These are phyloP conservation scores for Rhododendron ferrugineum DNA, from an alignment of 148 eudicot genomes.

Conservation along the genomic window DNA sequence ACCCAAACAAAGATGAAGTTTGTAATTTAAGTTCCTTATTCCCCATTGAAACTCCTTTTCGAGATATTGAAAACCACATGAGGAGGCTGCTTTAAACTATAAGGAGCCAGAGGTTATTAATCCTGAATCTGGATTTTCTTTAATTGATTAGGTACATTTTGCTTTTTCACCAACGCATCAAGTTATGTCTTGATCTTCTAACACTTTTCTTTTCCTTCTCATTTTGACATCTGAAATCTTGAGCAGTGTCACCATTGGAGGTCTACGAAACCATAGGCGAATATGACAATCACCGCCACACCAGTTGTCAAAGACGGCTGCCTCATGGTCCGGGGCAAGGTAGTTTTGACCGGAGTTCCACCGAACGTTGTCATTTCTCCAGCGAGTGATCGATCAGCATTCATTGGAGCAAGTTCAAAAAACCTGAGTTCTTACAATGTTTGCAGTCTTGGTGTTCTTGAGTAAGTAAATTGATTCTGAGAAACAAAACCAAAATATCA, in stretches of 20 bases:
- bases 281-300: neutral
- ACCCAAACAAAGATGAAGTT: neutral
- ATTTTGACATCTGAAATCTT: neutral
- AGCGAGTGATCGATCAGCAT: neutral
- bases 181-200: neutral
- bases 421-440: neutral
- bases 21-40: neutral
- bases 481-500: neutral
- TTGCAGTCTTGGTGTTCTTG: neutral
- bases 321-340: neutral
- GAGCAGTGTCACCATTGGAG: neutral
- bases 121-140: neutral
- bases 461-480: neutral
- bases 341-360: neutral
- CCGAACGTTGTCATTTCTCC: neutral
- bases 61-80: neutral
- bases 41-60: neutral
- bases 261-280: neutral
- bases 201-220: neutral
- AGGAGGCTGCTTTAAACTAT: no score
- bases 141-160: neutral
- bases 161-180: neutral
- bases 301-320: neutral
- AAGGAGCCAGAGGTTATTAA: neutral
- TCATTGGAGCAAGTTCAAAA: neutral